These are phyloP conservation scores for Hawksworthiomyces lignivorus DNA, from an alignment of 2,329 filamentous ascomycete species.

Conservation along the genomic window DNA sequence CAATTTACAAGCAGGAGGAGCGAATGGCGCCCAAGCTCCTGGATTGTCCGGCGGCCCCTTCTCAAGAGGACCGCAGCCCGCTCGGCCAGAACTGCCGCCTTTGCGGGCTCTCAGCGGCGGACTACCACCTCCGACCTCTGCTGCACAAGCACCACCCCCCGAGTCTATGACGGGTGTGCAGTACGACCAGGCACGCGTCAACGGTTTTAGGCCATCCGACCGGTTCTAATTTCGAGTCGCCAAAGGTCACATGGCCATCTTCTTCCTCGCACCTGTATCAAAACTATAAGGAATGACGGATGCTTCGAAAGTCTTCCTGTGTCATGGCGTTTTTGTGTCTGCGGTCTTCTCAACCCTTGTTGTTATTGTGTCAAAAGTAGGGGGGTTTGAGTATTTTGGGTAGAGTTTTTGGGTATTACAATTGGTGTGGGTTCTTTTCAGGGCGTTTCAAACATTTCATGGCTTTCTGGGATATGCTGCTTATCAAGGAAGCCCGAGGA, in stretches of 20 bases:
- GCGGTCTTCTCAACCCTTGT: not conserved
- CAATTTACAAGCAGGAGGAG: conserved; percentile 18
- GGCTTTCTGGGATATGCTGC: too few relatives aligned
- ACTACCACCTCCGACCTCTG: conserved; percentile 22
- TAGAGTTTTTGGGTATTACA: too few relatives aligned
- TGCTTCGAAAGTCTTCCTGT: too few relatives aligned
- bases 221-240: conserved; percentile 11
- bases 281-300: too few relatives aligned
- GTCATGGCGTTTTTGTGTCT: not conserved
- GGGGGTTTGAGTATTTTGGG: too few relatives aligned
- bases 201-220: conserved; percentile 33
- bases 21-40: conserved; percentile 11
- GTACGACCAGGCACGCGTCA: conserved; percentile 44
- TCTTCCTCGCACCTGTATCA: not conserved
- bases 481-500: too few relatives aligned
- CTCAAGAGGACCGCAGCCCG: conserved; percentile 18
- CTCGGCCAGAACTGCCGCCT: conserved; percentile 48
- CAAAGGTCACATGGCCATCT: not conserved
- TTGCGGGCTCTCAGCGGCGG: conserved; percentile 43
- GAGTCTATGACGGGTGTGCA: conserved; percentile 62
- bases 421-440: too few relatives aligned
- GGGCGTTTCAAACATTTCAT: too few relatives aligned
- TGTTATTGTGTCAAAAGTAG: not conserved
- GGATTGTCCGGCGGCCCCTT: conserved; percentile 20
- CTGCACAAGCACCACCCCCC: conserved; percentile 22